A percentile compares a stretch with the other conserved stretches of the same genome.
phyloP scores from a whole-genome alignment of 1,139 yeast genomes.

The Kurtzmaniella natalensis region DNA sequence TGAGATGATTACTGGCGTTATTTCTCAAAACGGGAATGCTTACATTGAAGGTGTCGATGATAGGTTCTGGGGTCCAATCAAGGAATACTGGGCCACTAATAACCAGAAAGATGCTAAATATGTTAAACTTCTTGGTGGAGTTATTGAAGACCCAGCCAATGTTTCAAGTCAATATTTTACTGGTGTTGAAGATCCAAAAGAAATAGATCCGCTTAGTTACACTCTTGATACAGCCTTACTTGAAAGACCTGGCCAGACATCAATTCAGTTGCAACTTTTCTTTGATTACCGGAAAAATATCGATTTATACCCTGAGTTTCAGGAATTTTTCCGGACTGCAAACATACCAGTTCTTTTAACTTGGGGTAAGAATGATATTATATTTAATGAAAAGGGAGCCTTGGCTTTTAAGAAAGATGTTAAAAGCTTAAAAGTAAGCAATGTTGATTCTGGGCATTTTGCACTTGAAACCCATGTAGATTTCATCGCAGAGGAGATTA shows the following conservation, averaged over 20 bases:
- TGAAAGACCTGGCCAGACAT: constrained; percentile 23
- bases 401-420: constrained; percentile 30
- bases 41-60: constrained; percentile 34
- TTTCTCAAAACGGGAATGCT: constrained; percentile 42
- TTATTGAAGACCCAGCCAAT: constrained; percentile 8
- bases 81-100: constrained; percentile 23
- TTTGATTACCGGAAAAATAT: constrained; percentile 32
- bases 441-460: constrained; percentile 36
- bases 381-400: constrained; percentile 32
- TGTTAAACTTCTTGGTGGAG: constrained; percentile 6
- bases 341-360: constrained; percentile 32
- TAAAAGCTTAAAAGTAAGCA: constrained; percentile 19
- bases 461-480: constrained; percentile 27
- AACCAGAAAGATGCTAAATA: constrained; percentile 8
- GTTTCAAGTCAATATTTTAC: constrained; percentile 22
- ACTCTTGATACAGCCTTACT: constrained; percentile 11
- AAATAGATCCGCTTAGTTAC: background rate
- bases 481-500: constrained; percentile 22
- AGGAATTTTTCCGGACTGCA: constrained; percentile 25
- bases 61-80: constrained; percentile 33
- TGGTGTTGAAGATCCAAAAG: constrained; percentile 20
- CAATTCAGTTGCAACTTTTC: constrained; percentile 26
- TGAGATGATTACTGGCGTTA: constrained; percentile 21
- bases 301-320: constrained; percentile 31
- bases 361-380: constrained; percentile 42